Percentiles rank a stretch among this genome's conserved stretches.
Evolutionary conservation across 176 grass and related monocot genomes (phyloP).

Genomic region (Chrysopogon serrulatus): DNA sequence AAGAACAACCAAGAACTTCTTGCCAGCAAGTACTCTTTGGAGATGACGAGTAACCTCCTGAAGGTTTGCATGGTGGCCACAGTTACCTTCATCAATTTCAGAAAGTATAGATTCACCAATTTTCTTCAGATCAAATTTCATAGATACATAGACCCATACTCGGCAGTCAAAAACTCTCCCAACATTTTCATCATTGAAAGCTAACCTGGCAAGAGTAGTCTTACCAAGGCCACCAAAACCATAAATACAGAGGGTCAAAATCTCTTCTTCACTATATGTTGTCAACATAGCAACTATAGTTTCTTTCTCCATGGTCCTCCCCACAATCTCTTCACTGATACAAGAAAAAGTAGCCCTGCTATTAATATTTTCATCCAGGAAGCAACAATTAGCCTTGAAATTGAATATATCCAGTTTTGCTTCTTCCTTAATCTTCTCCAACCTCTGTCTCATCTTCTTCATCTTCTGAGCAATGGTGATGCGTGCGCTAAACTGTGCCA

Average conservation of each 20-base stretch:
- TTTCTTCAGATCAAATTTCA: not conserved
- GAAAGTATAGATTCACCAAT: not conserved
- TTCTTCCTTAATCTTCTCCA: not conserved
- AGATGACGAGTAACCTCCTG: not conserved
- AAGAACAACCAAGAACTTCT: not conserved
- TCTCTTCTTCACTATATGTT: not conserved
- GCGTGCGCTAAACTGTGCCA: not conserved
- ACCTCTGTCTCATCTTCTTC: not conserved
- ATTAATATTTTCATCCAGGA: not conserved
- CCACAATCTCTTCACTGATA: not conserved
- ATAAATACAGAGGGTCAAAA: not conserved
- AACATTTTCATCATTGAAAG: not conserved
- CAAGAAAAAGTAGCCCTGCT: not conserved
- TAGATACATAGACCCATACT: not conserved
- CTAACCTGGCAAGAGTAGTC: not conserved
- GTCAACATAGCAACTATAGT: not conserved
- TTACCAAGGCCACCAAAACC: not conserved
- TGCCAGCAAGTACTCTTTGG: not conserved
- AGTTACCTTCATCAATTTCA: not conserved
- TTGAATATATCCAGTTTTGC: not conserved
- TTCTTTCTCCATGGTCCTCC: not conserved
- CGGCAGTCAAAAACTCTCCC: not conserved
- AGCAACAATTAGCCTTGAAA: not conserved
- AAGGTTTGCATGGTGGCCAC: not conserved
- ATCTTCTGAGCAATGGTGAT: not conserved